Percentiles rank a stretch among this genome's conserved stretches.
Evolutionary conservation across 2,329 filamentous ascomycete species (phyloP).

Genomic region (Chalara sp.): DNA sequence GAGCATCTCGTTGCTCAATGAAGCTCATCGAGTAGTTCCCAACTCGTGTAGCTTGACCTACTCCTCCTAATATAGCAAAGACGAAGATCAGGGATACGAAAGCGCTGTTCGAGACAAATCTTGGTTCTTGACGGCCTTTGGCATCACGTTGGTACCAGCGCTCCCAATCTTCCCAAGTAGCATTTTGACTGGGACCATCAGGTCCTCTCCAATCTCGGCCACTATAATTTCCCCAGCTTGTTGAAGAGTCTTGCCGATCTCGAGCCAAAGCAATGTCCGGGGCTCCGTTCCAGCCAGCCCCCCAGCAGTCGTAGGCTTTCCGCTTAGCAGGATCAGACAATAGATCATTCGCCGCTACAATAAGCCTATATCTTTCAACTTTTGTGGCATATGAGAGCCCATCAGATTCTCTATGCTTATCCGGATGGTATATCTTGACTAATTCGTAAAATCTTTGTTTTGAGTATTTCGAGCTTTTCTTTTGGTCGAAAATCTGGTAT

Average conservation of each 20-base stretch:
- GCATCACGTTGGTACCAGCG: conserved; percentile 57
- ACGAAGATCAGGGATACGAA: conserved; percentile 70
- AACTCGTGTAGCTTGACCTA: conserved; percentile 66
- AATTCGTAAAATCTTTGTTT: conserved; percentile 84
- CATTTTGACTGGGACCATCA: conserved; percentile 57
- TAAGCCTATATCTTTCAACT: conserved; percentile 83
- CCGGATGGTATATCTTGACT: conserved; percentile 94
- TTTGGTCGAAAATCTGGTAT: conserved; percentile 74
- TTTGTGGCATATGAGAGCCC: conserved; percentile 53
- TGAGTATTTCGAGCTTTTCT: conserved; percentile 61
- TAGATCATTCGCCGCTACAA: conserved; percentile 82
- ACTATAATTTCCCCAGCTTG: conserved; percentile 13
- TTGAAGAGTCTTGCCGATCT: conserved; percentile 19
- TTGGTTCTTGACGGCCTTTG: conserved; percentile 41
- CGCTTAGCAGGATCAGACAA: conserved; percentile 76
- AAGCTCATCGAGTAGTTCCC: conserved; percentile 54
- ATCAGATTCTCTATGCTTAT: conserved; percentile 44
- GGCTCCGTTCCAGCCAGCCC: conserved; percentile 67
- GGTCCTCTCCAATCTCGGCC: conserved; percentile 21
- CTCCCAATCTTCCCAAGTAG: conserved; percentile 98
- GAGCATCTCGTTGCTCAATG: conserved; percentile 58
- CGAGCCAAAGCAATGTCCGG: conserved; percentile 26
- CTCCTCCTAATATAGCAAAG: conserved; percentile 61
- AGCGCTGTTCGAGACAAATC: conserved; percentile 70
- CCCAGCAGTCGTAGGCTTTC: conserved; percentile 73